Evolutionary conservation across 164 flowering plant genomes (phyloP).

Genomic region (Cinnamomum chago): DNA sequence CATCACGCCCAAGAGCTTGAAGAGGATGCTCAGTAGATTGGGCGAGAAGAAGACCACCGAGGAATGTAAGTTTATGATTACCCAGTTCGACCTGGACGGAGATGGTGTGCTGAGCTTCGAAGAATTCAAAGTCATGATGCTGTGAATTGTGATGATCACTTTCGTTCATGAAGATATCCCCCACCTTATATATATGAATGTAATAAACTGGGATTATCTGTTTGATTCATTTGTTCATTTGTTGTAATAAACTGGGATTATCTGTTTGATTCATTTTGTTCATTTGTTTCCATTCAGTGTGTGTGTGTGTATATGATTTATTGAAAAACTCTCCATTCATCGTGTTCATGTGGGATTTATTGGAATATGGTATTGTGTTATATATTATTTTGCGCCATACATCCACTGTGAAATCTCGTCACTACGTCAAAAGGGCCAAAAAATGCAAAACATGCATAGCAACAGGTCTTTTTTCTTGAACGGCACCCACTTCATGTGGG

Average conservation of each 20-base stretch:
- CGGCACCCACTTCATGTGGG: too few relatives aligned
- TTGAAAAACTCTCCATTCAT: too few relatives aligned
- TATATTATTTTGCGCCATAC: too few relatives aligned
- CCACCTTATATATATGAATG: background rate
- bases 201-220: background rate
- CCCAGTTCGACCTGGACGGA: constrained; percentile 32
- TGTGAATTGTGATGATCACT: constrained; percentile 3
- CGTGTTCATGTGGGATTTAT: background rate
- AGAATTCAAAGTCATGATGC: constrained; percentile 40
- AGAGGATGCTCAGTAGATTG: constrained; percentile 20
- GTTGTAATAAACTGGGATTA: background rate
- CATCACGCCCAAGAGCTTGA: constrained; percentile 20
- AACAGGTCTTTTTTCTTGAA: too few relatives aligned
- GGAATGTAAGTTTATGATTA: constrained; percentile 36
- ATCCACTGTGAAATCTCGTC: too few relatives aligned
- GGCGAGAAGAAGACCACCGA: constrained; percentile 29
- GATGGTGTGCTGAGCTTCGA: constrained; percentile 41
- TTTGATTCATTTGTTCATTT: background rate
- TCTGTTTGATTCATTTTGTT: background rate
- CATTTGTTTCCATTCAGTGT: background rate
- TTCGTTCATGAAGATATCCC: background rate
- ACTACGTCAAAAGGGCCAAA: too few relatives aligned
- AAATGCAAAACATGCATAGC: too few relatives aligned
- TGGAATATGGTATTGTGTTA: background rate
- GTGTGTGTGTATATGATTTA: background rate